Percentiles rank a stretch among this genome's conserved stretches.
Evolutionary conservation across 805 yeast species (phyloP).

Genomic region (Sugiyamaella smithiae): DNA sequence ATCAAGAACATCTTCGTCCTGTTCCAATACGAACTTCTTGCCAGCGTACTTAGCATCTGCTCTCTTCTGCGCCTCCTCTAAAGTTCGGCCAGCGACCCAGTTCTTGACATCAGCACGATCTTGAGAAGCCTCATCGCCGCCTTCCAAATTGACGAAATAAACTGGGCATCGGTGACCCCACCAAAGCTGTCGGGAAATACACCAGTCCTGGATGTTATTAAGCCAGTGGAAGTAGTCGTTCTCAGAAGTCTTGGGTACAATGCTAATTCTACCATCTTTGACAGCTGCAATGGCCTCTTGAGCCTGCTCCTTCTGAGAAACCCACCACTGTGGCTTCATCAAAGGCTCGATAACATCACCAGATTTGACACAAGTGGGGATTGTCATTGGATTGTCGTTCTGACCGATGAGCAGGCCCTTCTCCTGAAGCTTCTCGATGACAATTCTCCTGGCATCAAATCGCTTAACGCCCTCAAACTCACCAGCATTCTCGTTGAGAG

Average conservation of each 20-base stretch:
- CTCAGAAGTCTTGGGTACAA: slow-evolving; percentile 86
- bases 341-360: slow-evolving; percentile 97
- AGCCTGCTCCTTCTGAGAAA: slow-evolving; percentile 85
- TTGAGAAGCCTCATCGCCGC: slow-evolving; percentile 52
- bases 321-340: slow-evolving; percentile 99
- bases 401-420: slow-evolving; percentile 78
- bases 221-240: slow-evolving; percentile 94
- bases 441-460: slow-evolving; percentile 86
- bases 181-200: slow-evolving; percentile 92
- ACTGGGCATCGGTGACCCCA: slow-evolving; percentile 99
- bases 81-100: slow-evolving; percentile 88
- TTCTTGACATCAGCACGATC: slow-evolving; percentile 57
- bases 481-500: slow-evolving; percentile 88
- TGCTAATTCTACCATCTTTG: slow-evolving; percentile 71
- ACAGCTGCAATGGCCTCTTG: slow-evolving; percentile 82
- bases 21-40: slow-evolving; percentile 70
- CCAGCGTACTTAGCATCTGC: slow-evolving; percentile 73
- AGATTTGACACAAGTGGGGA: slow-evolving; percentile 92
- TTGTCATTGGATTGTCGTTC: slow-evolving; percentile 91
- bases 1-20: slow-evolving; percentile 97
- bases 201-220: slow-evolving; percentile 97
- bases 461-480: slow-evolving; percentile 89
- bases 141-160: slow-evolving; percentile 80
- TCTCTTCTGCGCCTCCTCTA: slow-evolving; percentile 80
- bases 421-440: slow-evolving; percentile 74